Conservation (phyloP, 495 filamentous ascomycete species). For the Astrocystis sublimbata region DNA sequence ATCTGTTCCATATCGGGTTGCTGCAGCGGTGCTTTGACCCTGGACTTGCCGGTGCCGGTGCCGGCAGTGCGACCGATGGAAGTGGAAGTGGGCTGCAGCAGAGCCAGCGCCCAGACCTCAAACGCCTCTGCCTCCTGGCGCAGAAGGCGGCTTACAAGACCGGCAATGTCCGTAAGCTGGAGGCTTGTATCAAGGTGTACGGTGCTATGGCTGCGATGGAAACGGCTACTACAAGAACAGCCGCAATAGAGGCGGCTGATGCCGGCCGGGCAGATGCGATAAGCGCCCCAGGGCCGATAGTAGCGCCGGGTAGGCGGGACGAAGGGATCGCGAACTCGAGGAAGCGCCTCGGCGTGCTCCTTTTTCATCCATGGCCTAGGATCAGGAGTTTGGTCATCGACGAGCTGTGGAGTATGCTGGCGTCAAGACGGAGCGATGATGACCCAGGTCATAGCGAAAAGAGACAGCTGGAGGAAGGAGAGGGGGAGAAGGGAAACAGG, state of each 20-base stretch:
- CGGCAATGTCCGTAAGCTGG: conserved; percentile 72
- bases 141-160: conserved; percentile 84
- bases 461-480: conserved; percentile 12
- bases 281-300: conserved; percentile 7
- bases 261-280: not conserved
- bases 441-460: conserved; percentile 14
- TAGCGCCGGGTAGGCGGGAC: conserved; percentile 27
- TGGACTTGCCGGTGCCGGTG: not conserved
- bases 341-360: conserved; percentile 45
- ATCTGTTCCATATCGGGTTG: conserved; percentile 64
- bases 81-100: no score
- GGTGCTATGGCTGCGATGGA: conserved; percentile 53
- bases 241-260: not conserved
- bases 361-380: conserved; percentile 51
- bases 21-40: conserved; percentile 30
- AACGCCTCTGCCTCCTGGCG: conserved; percentile 63
- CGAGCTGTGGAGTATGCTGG: conserved; percentile 45
- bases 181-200: conserved; percentile 77
- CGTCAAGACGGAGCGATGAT: not conserved
- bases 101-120: conserved; percentile 40
- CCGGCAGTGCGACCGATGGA: conserved; percentile 24
- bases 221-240: not conserved
- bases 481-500: conserved; percentile 11
- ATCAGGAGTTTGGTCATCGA: conserved; percentile 47
- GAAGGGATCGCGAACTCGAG: conserved; percentile 39